Conservation (phyloP, 2,329 filamentous ascomycete species). For the Cercospora sesami region DNA sequence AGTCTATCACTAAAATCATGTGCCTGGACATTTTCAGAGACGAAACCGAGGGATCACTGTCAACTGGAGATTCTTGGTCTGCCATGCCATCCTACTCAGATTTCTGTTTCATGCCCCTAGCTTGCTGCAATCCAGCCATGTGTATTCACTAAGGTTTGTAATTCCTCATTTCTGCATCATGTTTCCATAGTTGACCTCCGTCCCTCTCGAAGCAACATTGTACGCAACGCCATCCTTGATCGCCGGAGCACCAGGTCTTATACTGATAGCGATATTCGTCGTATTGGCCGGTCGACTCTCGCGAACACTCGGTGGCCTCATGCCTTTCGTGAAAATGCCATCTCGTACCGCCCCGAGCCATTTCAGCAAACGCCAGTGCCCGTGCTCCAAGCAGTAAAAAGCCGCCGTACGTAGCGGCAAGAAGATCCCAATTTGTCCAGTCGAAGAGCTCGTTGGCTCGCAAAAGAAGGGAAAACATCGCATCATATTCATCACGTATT, state of each 20-base stretch:
- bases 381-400: slow-evolving; percentile 33
- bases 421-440: slow-evolving; percentile 37
- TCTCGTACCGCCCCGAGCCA: slow-evolving; percentile 31
- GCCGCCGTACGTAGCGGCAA: slow-evolving; percentile 34
- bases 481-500: slow-evolving; percentile 33
- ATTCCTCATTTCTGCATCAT: background rate
- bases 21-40: background rate
- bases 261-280: slow-evolving; percentile 54
- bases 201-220: background rate
- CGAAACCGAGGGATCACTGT: no score
- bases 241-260: background rate
- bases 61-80: background rate
- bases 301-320: slow-evolving; percentile 30
- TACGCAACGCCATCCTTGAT: background rate
- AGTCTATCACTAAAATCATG: background rate
- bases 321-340: slow-evolving; percentile 32
- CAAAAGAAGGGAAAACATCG: slow-evolving; percentile 34
- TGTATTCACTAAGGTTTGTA: background rate
- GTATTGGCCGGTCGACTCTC: slow-evolving; percentile 8
- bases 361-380: slow-evolving; percentile 31
- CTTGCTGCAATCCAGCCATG: background rate
- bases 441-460: slow-evolving; percentile 33
- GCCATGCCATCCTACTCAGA: background rate
- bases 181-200: background rate
- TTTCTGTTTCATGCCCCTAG: background rate